Conservation (phyloP, 169 alveolate genomes). For the Babesia gibsoni region DNA sequence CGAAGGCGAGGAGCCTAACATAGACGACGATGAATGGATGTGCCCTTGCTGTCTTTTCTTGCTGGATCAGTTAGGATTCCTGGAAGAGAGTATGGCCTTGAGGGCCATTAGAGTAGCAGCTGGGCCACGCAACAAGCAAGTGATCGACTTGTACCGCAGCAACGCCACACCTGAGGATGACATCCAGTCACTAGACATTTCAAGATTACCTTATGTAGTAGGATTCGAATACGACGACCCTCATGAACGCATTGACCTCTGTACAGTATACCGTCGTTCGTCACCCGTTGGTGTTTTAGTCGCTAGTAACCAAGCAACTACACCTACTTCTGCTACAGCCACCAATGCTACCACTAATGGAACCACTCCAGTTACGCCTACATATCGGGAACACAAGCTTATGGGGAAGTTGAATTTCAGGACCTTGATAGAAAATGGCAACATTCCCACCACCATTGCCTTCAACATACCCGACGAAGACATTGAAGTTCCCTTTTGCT, state of each 20-base stretch:
- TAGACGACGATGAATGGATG: constrained; percentile 77
- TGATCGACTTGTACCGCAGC: constrained; percentile 46
- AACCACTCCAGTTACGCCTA: neutral
- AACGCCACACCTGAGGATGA: constrained; percentile 18
- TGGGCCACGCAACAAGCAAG: constrained; percentile 70
- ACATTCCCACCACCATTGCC: constrained; percentile 26
- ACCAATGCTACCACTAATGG: neutral
- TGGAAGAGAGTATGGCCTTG: constrained; percentile 67
- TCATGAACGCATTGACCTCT: constrained; percentile 55
- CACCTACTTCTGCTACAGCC: neutral
- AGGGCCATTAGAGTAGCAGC: constrained; percentile 64
- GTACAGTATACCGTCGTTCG: constrained; percentile 22
- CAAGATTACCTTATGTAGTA: constrained; percentile 36
- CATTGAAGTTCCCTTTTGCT: neutral
- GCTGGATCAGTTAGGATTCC: constrained; percentile 66
- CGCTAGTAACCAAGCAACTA: neutral
- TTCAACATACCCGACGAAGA: constrained; percentile 16
- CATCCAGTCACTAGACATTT: constrained; percentile 10
- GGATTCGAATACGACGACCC: constrained; percentile 60
- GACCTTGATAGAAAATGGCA: constrained; percentile 1
- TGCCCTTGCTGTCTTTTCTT: constrained; percentile 73
- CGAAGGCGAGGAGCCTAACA: constrained; percentile 47
- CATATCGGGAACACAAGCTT: neutral
- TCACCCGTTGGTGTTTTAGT: neutral
- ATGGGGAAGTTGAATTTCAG: neutral